Base-by-base conservation (phyloP, 768 basidiomycete species). In the Naganishia friedmannii region DNA sequence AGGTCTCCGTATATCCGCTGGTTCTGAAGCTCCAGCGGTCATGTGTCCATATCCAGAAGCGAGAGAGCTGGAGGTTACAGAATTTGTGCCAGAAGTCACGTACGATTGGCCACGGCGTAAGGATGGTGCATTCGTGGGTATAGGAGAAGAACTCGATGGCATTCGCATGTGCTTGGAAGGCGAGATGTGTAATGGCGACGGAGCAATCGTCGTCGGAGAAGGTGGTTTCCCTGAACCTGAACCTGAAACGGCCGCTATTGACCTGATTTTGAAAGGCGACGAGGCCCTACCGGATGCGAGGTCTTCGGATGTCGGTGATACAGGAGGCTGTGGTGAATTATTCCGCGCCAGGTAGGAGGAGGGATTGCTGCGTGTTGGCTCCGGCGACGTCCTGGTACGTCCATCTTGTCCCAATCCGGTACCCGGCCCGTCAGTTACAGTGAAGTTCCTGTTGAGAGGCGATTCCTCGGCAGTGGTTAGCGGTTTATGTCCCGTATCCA, bases 61-160 rank as follows among this genome's bases (percentile, higher is more conserved):
- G 26, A 63, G 60, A 42, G 60, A 37, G 42, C 60, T 63, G 12
- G 60, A 63, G 2, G 60, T 63, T 26, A 63, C 28, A 2, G 39
- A 42, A 29, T 63, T 63, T 28, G 68, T 58, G 28, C 56, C 28
- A 21, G 68, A 31, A 10, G 29, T 60, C 12, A 69, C 32, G 34
- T 69, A 58, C 10, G 68, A 69, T 28, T 51, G 45, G n/a, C 26
- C 57, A 1, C 68, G 68, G 48, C 68, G 57, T 26, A 69, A 53
- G 4, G 57, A 13, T 23, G 68, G 68, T 0, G 68, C 56, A 6
- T 37, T 58, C 21, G 31, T 19, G 2, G 17, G 53, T 42, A 12
- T 10, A 12, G 32, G 15, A 0, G 42, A 13, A 28, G 68, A 9
- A 26, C 34, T 4, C 19, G 55, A 46, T 29, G 67, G 12, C 23